A percentile compares a stretch with the other conserved stretches of the same genome.
Conservation (phyloP, 1,284 basidiomycete species). For the Ceratobasidium sp. region DNA sequence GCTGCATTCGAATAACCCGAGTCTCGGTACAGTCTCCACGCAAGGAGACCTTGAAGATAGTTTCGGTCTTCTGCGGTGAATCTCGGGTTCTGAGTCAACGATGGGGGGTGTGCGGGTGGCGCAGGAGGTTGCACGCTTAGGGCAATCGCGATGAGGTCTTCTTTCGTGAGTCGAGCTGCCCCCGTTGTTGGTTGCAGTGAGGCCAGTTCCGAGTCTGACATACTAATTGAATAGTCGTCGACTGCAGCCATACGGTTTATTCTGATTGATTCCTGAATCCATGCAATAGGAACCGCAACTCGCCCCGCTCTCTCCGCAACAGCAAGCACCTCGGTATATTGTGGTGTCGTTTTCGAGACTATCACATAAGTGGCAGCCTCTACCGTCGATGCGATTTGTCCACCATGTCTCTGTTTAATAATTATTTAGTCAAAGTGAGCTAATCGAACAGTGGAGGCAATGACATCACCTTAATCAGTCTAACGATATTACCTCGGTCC, state of each 20-base stretch:
- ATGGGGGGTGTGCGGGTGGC: not conserved
- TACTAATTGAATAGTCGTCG: constrained; percentile 30
- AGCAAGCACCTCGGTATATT: constrained; percentile 29
- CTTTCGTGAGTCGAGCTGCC: constrained; percentile 10
- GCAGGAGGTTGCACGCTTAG: constrained; percentile 11
- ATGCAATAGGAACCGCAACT: constrained; percentile 40
- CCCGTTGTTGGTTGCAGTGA: not conserved
- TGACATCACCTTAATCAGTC: constrained; percentile 19
- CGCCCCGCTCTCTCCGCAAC: constrained; percentile 25
- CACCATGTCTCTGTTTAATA: constrained; percentile 28
- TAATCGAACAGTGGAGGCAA: not conserved
- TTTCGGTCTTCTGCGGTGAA: constrained; percentile 24
- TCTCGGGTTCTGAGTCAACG: not conserved
- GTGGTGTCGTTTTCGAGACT: constrained; percentile 35
- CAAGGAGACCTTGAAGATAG: constrained; percentile 20
- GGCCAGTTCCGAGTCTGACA: not conserved
- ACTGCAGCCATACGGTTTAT: not conserved
- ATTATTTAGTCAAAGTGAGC: not conserved
- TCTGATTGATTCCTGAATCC: constrained; percentile 33
- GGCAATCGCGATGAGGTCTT: constrained; percentile 22
- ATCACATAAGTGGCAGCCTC: constrained; percentile 38
- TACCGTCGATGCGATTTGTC: constrained; percentile 10
- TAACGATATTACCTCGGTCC: constrained; percentile 21
- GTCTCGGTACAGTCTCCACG: constrained; percentile 32
- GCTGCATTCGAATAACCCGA: not conserved